Percentiles rank a stretch among this genome's conserved stretches.
Conservation (phyloP, 768 basidiomycete genomes). For the Cystobasidium tubakii region DNA sequence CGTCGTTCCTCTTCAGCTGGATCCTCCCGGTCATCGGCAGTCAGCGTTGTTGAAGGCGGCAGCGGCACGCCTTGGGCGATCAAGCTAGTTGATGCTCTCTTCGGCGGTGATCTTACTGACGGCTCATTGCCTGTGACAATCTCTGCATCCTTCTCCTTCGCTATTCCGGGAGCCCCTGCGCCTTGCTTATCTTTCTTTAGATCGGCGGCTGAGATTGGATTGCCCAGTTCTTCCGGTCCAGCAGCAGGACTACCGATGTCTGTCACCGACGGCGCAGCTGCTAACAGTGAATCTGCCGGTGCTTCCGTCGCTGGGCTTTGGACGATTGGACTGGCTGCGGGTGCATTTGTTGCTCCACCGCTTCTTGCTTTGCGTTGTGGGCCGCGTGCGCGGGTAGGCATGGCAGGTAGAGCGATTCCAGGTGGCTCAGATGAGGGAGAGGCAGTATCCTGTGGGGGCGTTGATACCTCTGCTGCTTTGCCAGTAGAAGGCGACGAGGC, state of each 20-base stretch:
- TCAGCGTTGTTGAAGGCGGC: slow-evolving; percentile 7
- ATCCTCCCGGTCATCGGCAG: neutral
- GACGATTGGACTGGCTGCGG: neutral
- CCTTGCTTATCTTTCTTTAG: neutral
- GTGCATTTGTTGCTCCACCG: neutral
- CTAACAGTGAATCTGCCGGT: neutral
- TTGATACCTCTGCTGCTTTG: slow-evolving; percentile 13
- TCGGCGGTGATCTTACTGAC: neutral
- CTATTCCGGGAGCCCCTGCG: neutral
- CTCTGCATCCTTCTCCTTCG: neutral
- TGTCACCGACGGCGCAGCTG: neutral
- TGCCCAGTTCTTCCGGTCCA: neutral
- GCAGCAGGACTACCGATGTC: slow-evolving; percentile 13
- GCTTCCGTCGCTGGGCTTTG: neutral
- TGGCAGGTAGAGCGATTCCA: slow-evolving; percentile 23
- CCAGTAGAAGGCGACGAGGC: slow-evolving; percentile 12
- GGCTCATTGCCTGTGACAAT: neutral
- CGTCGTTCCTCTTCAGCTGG: neutral
- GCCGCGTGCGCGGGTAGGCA: slow-evolving; percentile 30
- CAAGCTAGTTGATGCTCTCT: neutral
- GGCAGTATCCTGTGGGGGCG: neutral
- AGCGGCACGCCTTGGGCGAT: neutral
- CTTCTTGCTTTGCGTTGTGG: slow-evolving; percentile 22
- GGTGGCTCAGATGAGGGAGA: neutral
- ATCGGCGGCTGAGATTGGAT: slow-evolving; percentile 1